phyloP scores from a whole-genome alignment of 2,329 filamentous ascomycete species.

The Geosmithia morbida region DNA sequence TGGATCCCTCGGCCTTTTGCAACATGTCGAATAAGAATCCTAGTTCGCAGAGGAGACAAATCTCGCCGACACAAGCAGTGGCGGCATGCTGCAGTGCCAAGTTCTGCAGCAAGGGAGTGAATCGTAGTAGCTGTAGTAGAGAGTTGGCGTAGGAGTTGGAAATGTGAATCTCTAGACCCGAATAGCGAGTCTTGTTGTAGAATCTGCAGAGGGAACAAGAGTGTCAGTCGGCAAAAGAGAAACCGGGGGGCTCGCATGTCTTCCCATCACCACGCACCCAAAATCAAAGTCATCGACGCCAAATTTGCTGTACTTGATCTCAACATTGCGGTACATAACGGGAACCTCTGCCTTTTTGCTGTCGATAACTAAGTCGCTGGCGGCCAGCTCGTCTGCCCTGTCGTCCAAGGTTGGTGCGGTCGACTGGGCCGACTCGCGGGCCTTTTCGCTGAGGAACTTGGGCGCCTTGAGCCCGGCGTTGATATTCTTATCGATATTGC shows the following conservation, averaged over 20 bases:
- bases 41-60: constrained; percentile 83
- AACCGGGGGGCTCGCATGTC: background rate
- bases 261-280: constrained; percentile 36
- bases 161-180: constrained; percentile 90
- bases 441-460: constrained; percentile 91
- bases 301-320: constrained; percentile 98
- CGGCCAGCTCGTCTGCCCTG: constrained; percentile 40
- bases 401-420: constrained; percentile 24
- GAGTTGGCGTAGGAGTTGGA: constrained; percentile 93
- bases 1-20: constrained; percentile 84
- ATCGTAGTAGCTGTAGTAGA: constrained; percentile 79
- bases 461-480: constrained; percentile 56
- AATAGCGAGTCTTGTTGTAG: constrained; percentile 87
- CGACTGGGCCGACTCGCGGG: constrained; percentile 47
- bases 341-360: constrained; percentile 71
- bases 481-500: constrained; percentile 43
- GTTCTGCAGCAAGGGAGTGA: constrained; percentile 79
- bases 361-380: constrained; percentile 55
- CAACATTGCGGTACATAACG: constrained; percentile 80
- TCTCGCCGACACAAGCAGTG: constrained; percentile 66
- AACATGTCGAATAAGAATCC: constrained; percentile 97
- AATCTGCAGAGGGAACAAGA: constrained; percentile 39
- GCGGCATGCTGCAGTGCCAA: constrained; percentile 80
- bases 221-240: constrained; percentile 4
- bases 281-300: constrained; percentile 99